phyloP scores from a whole-genome alignment of 1,284 basidiomycete genomes.

The Pyrrhoderma lamaoense region DNA sequence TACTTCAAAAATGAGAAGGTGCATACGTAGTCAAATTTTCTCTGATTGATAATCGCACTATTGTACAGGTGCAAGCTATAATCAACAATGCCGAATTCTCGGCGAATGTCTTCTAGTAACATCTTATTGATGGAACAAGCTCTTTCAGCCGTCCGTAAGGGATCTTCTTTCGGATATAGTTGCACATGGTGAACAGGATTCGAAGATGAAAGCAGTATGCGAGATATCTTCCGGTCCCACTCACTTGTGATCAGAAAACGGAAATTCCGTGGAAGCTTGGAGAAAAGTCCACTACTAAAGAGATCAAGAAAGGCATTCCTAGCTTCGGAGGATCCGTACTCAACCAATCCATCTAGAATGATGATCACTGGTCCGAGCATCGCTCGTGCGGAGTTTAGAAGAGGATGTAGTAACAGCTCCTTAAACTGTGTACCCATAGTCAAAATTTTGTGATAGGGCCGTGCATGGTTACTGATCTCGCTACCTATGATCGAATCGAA shows the following conservation, averaged over 20 bases:
- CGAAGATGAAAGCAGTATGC: too few relatives aligned
- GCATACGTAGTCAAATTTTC: too few relatives aligned
- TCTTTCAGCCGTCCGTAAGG: too few relatives aligned
- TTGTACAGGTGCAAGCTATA: too few relatives aligned
- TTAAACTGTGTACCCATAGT: neutral
- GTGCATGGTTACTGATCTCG: neutral
- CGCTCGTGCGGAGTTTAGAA: neutral
- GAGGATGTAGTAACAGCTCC: neutral
- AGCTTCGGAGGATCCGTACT: constrained; percentile 12
- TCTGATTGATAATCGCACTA: too few relatives aligned
- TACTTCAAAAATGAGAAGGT: too few relatives aligned
- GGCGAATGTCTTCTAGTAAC: too few relatives aligned
- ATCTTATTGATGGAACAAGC: too few relatives aligned
- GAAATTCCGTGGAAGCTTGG: constrained; percentile 2
- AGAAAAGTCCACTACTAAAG: neutral
- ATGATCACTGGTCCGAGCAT: neutral
- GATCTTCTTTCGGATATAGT: too few relatives aligned
- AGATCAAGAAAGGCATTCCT: constrained; percentile 15
- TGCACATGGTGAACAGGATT: too few relatives aligned
- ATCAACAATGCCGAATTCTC: too few relatives aligned
- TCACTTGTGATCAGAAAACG: constrained; percentile 3
- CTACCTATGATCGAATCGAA: neutral
- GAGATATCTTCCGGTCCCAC: neutral
- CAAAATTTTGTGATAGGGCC: neutral
- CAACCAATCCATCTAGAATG: constrained; percentile 5